phyloP scores from a whole-genome alignment of 805 yeast genomes.

The Lipomyces sp. region DNA sequence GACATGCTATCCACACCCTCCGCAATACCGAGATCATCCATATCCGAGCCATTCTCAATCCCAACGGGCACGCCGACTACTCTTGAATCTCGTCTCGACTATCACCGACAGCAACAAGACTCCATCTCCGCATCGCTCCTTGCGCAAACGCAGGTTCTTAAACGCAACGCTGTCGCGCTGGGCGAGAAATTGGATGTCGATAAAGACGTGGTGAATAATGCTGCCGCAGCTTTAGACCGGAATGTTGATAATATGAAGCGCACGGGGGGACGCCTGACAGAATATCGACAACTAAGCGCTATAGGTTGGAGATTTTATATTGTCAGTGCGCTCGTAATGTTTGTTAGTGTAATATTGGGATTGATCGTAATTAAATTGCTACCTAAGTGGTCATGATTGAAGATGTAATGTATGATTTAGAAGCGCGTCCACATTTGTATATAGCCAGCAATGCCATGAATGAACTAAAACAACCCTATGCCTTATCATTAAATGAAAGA shows the following conservation, averaged over 20 bases:
- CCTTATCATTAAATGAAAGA: background rate
- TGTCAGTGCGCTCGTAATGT: conserved; percentile 45
- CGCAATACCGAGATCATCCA: background rate
- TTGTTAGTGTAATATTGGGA: conserved; percentile 43
- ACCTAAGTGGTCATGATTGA: conserved; percentile 30
- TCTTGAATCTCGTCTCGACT: conserved; percentile 31
- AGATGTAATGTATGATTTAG: background rate
- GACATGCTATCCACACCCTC: conserved; percentile 17
- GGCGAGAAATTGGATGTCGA: conserved; percentile 49
- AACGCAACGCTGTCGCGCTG: conserved; percentile 54
- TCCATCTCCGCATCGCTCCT: conserved; percentile 56
- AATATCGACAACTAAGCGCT: conserved; percentile 46
- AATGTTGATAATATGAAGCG: conserved; percentile 45
- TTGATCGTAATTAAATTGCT: conserved; percentile 45
- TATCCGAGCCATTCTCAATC: conserved; percentile 1
- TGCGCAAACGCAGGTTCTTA: conserved; percentile 55
- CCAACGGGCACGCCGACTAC: conserved; percentile 24
- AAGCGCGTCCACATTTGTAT: background rate
- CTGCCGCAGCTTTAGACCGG: conserved; percentile 46
- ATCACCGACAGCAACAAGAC: conserved; percentile 49
- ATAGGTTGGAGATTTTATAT: conserved; percentile 51
- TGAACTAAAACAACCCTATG: background rate
- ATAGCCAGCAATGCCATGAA: background rate
- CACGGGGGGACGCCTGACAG: conserved; percentile 45
- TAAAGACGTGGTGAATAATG: conserved; percentile 43